phyloP scores from a whole-genome alignment of 2,329 filamentous ascomycete species.

The Trichoderma simmonsii region DNA sequence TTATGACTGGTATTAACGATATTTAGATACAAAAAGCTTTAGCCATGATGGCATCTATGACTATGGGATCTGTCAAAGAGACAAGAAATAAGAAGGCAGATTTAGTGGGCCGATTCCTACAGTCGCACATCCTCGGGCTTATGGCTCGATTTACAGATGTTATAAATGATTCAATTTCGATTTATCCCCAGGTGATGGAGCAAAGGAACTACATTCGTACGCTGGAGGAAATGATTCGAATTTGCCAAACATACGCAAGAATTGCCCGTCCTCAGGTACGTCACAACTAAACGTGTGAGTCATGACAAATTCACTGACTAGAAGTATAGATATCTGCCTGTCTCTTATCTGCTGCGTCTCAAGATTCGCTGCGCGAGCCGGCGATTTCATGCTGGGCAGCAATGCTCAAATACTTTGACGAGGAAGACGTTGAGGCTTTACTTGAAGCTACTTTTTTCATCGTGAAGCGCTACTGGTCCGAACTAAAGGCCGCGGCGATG shows the following conservation, averaged over 20 bases:
- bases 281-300: neutral
- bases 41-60: slow-evolving; percentile 43
- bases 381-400: slow-evolving; percentile 83
- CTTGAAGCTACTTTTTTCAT: slow-evolving; percentile 89
- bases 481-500: slow-evolving; percentile 60
- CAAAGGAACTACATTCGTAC: slow-evolving; percentile 75
- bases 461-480: slow-evolving; percentile 74
- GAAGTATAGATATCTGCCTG: slow-evolving; percentile 76
- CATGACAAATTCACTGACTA: neutral
- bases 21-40: slow-evolving; percentile 47
- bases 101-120: slow-evolving; percentile 70
- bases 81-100: slow-evolving; percentile 50
- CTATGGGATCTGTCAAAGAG: slow-evolving; percentile 40
- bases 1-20: slow-evolving; percentile 26
- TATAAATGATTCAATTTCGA: slow-evolving; percentile 64
- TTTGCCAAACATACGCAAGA: slow-evolving; percentile 70
- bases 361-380: slow-evolving; percentile 68
- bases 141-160: slow-evolving; percentile 77
- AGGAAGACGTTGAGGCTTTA: slow-evolving; percentile 74
- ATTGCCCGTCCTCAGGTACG: slow-evolving; percentile 80
- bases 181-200: slow-evolving; percentile 58
- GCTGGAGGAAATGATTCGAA: slow-evolving; percentile 80
- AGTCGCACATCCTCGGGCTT: slow-evolving; percentile 79
- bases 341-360: slow-evolving; percentile 76
- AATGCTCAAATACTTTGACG: slow-evolving; percentile 70